Base-by-base conservation (phyloP, 2,329 filamentous ascomycete species). In the Arthrobotrys iridis region DNA sequence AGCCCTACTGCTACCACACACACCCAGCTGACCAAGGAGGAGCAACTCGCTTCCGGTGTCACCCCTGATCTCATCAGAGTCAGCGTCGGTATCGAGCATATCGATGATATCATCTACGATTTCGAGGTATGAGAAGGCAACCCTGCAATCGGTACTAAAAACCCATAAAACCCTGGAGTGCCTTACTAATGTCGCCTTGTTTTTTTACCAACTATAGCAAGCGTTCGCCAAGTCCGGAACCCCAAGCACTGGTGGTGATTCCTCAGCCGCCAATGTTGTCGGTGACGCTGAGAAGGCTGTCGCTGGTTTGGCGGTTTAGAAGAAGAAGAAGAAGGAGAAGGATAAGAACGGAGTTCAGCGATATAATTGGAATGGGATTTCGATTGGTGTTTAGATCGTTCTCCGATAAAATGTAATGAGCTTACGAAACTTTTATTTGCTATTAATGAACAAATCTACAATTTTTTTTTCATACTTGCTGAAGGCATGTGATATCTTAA, bases 21-120 rank as follows among this genome's bases (percentile, higher is more conserved):
- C 82, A 91, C 96, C 85, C 94, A 98, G 84, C 45, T 74, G 18
- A 89, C 86, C 22, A 91, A 94, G 28, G 87, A 93, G 81, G 94
- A 97, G 86, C 92, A 89, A 83, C 81, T 86, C 59, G 89, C 85
- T 81, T 94, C 92, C 20, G 94, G 94, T 79, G 92, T 95, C 8
- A 95, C 92, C 13, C 82, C 93, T 86, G 94, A 96, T 81, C 88
- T 93, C 40, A 97, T 98, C 83, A 91, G 94, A 77, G 95, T 98
- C 80, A 97, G 93, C 0, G 93, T 97, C 72, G 94, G 94, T 60
- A 96, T 91, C 0, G 94, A 98, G 84, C 93, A 97, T 82, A 96
- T 98, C 81, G 93, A 97, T 84, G 94, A 98, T 81, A 97, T 98
- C 80, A 95, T 97, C 81, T 91, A 89, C 79, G 94, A 98, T 83